A percentile compares a stretch with the other conserved stretches of the same genome.
phyloP scores from a whole-genome alignment of 202 grass and related monocot species.

The Hordeum pubiflorum region DNA sequence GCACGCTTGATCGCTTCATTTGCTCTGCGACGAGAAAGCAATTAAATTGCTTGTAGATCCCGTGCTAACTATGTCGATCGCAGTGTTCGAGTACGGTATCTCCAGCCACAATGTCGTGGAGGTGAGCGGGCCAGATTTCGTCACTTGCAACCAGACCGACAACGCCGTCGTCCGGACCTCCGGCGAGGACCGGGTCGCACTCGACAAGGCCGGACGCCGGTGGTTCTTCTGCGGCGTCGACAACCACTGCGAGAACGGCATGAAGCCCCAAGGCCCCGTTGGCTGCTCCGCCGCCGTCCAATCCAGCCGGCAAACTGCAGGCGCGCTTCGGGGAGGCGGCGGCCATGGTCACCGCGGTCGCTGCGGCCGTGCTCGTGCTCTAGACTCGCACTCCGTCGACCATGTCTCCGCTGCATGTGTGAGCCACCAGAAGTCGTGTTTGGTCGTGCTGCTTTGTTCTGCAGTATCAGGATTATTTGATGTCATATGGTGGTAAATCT shows the following conservation, averaged over 20 bases:
- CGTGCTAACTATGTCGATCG: background rate
- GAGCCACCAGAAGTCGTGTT: background rate
- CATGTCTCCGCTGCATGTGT: background rate
- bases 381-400: background rate
- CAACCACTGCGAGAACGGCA: background rate
- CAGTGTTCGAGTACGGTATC: slow-evolving; percentile 16
- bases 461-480: background rate
- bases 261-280: background rate
- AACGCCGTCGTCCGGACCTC: background rate
- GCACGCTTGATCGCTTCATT: background rate
- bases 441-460: background rate
- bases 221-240: slow-evolving; percentile 13
- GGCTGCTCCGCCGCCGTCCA: background rate
- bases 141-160: background rate
- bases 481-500: background rate
- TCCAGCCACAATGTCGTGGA: background rate
- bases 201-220: background rate
- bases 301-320: background rate
- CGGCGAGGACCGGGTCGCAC: background rate
- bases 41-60: background rate
- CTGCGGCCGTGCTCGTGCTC: slow-evolving; percentile 13
- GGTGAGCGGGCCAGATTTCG: background rate
- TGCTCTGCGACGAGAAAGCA: background rate
- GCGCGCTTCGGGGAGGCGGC: background rate
- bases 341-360: background rate